These are phyloP conservation scores for Didymellaceae sp. DNA, from an alignment of 2,329 filamentous ascomycete genomes.

Conservation along the genomic window DNA sequence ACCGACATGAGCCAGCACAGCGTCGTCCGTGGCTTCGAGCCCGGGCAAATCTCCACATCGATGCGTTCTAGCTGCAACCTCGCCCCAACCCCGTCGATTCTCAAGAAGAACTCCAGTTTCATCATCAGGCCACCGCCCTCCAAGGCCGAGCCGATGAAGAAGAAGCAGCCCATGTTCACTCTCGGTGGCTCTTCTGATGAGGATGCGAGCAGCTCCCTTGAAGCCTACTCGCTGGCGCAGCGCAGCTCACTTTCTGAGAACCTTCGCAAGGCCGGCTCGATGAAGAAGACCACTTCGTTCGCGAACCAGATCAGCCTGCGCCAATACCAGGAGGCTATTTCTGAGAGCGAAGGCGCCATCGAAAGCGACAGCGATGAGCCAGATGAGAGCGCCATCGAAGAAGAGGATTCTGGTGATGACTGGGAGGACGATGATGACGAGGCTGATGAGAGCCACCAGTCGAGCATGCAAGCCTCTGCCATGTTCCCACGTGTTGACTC, in stretches of 20 bases:
- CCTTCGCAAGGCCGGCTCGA: constrained; percentile 52
- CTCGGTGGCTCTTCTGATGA: constrained; percentile 84
- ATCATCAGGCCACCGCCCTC: constrained; percentile 35
- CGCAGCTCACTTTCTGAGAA: constrained; percentile 63
- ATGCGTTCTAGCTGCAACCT: constrained; percentile 68
- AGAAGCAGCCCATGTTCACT: constrained; percentile 73
- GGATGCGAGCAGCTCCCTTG: constrained; percentile 79
- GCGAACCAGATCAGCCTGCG: constrained; percentile 75
- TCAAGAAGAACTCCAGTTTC: constrained; percentile 57
- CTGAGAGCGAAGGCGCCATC: constrained; percentile 64
- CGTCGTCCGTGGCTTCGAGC: constrained; percentile 86
- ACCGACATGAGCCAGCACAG: constrained; percentile 69
- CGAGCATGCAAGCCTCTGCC: constrained; percentile 78
- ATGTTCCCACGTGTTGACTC: constrained; percentile 93
- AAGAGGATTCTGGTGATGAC: constrained; percentile 62
- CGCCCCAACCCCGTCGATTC: constrained; percentile 62
- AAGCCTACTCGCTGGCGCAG: constrained; percentile 58
- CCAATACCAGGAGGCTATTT: constrained; percentile 64
- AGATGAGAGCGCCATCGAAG: constrained; percentile 65
- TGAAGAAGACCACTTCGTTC: constrained; percentile 83
- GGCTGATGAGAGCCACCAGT: constrained; percentile 78
- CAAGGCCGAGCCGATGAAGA: constrained; percentile 58
- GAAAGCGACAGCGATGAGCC: constrained; percentile 67
- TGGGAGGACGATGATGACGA: constrained; percentile 69
- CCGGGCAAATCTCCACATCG: constrained; percentile 73